phyloP scores from a whole-genome alignment of 1,139 yeast genomes.

The Candida tropicalis region DNA sequence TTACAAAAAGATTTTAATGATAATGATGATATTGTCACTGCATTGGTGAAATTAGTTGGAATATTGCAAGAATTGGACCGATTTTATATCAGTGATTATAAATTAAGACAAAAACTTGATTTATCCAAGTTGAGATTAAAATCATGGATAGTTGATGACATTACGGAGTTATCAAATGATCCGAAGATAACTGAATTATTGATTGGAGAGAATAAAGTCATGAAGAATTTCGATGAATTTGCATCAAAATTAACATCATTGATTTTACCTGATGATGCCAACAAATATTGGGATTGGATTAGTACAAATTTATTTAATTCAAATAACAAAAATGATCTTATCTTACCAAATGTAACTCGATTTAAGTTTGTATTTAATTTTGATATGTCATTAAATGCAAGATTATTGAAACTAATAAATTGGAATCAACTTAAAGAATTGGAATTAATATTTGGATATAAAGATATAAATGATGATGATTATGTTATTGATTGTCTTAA shows the following conservation, averaged over 20 bases:
- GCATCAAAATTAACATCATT: constrained; percentile 15
- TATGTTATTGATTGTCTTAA: constrained; percentile 45
- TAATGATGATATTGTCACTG: constrained; percentile 11
- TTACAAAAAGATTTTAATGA: not conserved
- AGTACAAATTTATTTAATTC: constrained; percentile 11
- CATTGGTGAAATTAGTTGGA: constrained; percentile 16
- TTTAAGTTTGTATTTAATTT: constrained; percentile 22
- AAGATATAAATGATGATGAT: constrained; percentile 37
- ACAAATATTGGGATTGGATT: constrained; percentile 22
- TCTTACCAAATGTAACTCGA: constrained; percentile 16
- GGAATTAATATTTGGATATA: constrained; percentile 29
- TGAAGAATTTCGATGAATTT: constrained; percentile 4
- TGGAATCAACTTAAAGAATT: constrained; percentile 25
- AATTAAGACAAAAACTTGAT: constrained; percentile 17
- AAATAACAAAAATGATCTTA: constrained; percentile 4
- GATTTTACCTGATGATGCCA: constrained; percentile 19
- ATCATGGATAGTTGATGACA: constrained; percentile 17
- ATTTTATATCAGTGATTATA: constrained; percentile 20
- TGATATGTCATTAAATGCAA: constrained; percentile 9
- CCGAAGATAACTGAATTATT: constrained; percentile 14
- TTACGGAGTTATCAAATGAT: constrained; percentile 1
- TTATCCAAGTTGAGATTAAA: constrained; percentile 13
- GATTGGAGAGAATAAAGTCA: constrained; percentile 11
- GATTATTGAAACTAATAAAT: constrained; percentile 16
- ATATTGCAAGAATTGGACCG: constrained; percentile 13